Conservation (phyloP, 345 rosid genomes). For the Arabis alpina region DNA sequence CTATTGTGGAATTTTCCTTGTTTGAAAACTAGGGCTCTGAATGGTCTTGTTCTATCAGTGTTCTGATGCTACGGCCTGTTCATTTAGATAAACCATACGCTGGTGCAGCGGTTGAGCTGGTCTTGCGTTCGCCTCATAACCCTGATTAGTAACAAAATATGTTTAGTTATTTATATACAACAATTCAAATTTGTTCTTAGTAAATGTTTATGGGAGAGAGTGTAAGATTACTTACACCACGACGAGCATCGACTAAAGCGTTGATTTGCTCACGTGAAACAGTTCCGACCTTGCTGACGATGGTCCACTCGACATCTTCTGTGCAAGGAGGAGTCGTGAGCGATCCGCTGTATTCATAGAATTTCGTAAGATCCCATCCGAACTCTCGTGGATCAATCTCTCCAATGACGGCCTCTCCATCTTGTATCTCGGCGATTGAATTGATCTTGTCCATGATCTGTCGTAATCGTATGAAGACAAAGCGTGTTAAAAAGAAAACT, state of each 20-base stretch:
- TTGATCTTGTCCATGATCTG: slow-evolving; percentile 38
- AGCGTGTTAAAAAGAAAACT: not conserved
- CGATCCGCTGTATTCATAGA: slow-evolving; percentile 75
- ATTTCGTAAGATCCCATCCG: slow-evolving; percentile 52
- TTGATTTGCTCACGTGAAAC: slow-evolving; percentile 66
- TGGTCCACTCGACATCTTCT: slow-evolving; percentile 73
- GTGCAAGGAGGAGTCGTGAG: slow-evolving; percentile 88
- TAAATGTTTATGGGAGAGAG: slow-evolving; percentile 22
- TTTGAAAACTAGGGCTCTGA: not conserved
- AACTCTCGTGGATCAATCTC: slow-evolving; percentile 56
- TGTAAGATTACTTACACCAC: slow-evolving; percentile 33
- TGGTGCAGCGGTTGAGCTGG: slow-evolving; percentile 30
- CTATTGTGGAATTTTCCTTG: not conserved
- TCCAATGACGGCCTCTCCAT: slow-evolving; percentile 46
- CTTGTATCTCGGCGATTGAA: not conserved
- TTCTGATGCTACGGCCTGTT: not conserved
- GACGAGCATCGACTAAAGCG: slow-evolving; percentile 42
- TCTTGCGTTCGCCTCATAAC: slow-evolving; percentile 40
- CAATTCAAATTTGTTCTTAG: not conserved
- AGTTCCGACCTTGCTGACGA: slow-evolving; percentile 61
- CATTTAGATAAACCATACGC: slow-evolving; percentile 35
- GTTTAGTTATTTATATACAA: not conserved
- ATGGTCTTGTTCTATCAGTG: slow-evolving; percentile 19
- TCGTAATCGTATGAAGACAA: not conserved
- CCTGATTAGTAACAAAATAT: slow-evolving; percentile 27